Base-by-base conservation (phyloP, 192 early-diverging fungal genomes). In the Backusella tarrabulga region DNA sequence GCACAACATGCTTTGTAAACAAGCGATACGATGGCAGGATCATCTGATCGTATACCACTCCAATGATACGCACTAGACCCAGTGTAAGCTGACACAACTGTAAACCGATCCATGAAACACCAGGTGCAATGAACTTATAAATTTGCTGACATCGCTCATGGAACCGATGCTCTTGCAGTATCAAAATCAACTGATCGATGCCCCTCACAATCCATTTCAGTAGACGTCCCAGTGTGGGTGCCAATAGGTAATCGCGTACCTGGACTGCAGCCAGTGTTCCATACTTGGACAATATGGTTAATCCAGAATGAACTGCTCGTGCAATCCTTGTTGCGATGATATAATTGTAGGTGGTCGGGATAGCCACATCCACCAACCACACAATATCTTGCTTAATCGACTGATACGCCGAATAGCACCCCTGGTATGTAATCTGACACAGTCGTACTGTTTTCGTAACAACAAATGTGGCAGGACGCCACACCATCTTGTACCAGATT, bases 1-100 rank as follows among this genome's bases (percentile, higher is more conserved):
- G 56, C 9, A 63, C 26, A 63, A 63, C 56, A 63, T 63, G 56
- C n/a, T 63, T 63, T 63, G 56, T 63, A 63, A 63, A 63, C n/a
- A 63, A 29, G 0, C 23, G 56, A 63, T 63, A 63, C 9, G 56
- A 63, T 29, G 56, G 56, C 3, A 63, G 12, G 9, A 63, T 63
- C 56, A 63, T 63, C 23, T 29, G 26, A 29, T 63, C 12, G 11
- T 11, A 63, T 26, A 2, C 7, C 56, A 63, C 14, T 26, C 29
- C 23, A 4, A 63, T 63, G 23, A 29, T n/a, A 12, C 11, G 11
- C 6, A 29, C 12, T 11, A 63, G 8, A 2, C 12, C 26, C 12
- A 29, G 56, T 4, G 26, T 14, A 14, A 63, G 23, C 26, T 63
- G 56, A 29, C 14, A 63, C 7, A 26, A 1, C 26, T 63, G 23